Evolutionary conservation across 257 asterid species (phyloP).

Genomic region (Linaria vulgaris): DNA sequence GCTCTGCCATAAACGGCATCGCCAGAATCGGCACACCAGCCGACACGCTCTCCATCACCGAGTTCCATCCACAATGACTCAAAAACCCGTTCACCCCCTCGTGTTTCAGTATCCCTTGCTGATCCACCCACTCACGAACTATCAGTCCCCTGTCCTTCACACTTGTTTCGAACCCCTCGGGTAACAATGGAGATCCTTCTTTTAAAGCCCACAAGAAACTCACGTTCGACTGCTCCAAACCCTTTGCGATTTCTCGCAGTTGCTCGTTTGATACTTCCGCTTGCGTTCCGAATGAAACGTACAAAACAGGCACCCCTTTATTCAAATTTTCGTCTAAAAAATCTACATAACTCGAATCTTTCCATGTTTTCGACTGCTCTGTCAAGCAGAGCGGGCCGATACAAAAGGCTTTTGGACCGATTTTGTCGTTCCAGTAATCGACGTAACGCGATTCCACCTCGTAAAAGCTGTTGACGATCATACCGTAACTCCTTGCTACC

Average conservation of each 20-base stretch:
- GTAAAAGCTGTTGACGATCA: constrained; percentile 49
- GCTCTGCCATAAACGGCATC: constrained; percentile 75
- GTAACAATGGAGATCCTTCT: neutral
- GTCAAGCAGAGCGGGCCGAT: constrained; percentile 66
- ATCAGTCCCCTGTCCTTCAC: constrained; percentile 43
- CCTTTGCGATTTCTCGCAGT: constrained; percentile 45
- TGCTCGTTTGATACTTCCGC: constrained; percentile 57
- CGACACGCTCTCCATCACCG: constrained; percentile 55
- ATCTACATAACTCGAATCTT: constrained; percentile 26
- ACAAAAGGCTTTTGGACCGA: constrained; percentile 53
- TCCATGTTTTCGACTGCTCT: neutral
- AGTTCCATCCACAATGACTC: constrained; percentile 90
- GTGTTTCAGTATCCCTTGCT: constrained; percentile 44
- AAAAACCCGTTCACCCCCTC: constrained; percentile 46
- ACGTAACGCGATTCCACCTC: constrained; percentile 47
- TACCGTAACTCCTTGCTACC: constrained; percentile 45
- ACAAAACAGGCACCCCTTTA: constrained; percentile 41
- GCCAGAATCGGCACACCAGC: constrained; percentile 62
- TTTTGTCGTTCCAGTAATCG: constrained; percentile 46
- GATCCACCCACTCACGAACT: constrained; percentile 67
- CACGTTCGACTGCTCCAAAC: constrained; percentile 49
- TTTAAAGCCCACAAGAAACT: constrained; percentile 64
- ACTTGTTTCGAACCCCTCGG: constrained; percentile 29
- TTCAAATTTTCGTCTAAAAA: constrained; percentile 48
- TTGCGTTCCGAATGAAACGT: constrained; percentile 78